Base-by-base conservation (phyloP, 2,329 filamentous ascomycete genomes). In the Penicillium sumatraense region DNA sequence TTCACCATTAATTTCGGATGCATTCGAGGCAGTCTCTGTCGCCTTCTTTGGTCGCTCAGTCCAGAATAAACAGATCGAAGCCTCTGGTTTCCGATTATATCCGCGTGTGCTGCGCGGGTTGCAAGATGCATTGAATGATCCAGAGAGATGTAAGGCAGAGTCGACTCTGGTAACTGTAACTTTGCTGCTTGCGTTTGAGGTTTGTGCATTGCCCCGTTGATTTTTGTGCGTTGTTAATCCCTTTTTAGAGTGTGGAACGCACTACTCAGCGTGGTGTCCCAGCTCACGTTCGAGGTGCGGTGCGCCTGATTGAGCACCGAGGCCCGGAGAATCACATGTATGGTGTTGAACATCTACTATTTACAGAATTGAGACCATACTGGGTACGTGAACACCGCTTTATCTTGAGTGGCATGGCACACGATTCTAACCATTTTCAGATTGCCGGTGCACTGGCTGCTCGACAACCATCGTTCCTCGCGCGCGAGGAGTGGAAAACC, bases 271-370 rank as follows among this genome's bases (percentile, higher is more conserved):
- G 56, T 3, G 69, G 67, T 16, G 66, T 75, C 7, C 41, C 60
- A 1, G 69, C 72, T 24, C 73, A 75, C 41, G 67, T 73, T 13
- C 59, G 63, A 38, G 73, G 73, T 41, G 73, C 72, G 13, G 56
- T 73, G 52, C 70, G 68, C 27, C 49, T 75, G 49, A 70, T 75
- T 20, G 68, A 74, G 44, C 72, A 75, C 53, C 71, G 73, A 26
- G 73, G 73, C 8, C 72, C 73, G 0, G 72, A 74, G 46, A 74
- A 70, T 31, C 73, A 75, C 54, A 70, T 75, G 48, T 70, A 72
- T 53, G 73, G 73, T 1, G 70, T 75, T 2, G 73, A 75, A 45
- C 73, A 75, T 61, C 57, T 73, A 3, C 51, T 75, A 6, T 75
- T 72, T 42, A 71, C 72, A 2, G 73, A 75, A 45, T 60, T 75